Evolutionary conservation across 441 rosid genomes (phyloP), one percentile per base, ranked within the genome.

Genomic region (Arabidopsis hybrid): DNA sequence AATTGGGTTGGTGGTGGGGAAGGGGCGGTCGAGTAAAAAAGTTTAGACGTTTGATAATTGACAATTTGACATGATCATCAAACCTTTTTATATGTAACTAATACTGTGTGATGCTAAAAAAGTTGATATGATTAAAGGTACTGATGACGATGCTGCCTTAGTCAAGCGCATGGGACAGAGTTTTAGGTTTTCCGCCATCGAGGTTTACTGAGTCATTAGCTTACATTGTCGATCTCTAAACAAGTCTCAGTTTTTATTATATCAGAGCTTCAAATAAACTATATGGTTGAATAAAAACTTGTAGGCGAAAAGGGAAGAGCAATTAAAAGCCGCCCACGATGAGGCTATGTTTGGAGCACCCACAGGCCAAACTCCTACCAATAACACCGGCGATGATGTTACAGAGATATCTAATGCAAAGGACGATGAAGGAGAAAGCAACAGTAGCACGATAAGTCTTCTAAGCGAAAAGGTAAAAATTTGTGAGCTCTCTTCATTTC

Each of bases 341-440:
- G 93, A 88, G 67, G 97, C 99, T 75, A 95, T 95, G 92, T 95
- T 92, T 80, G 99, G 99, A 78, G 85, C 81, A 38, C 83, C 97
- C 13, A 63, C 77, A 34, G 42, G 36, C 18, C 64, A 71, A 14
- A 34, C 60, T 47, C 52, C 38, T 70, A 70, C 78, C 38, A 59
- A 75, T 39, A 42, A 84, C n/a, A 57, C 34, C 59, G 38, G 67
- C 6, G 9, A 78, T 31, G 59, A 64, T 53, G 91, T 79, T 42
- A 34, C 72, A 5, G 85, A 78, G 67, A 78, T 40, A 47, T 83
- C 71, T 46, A 69, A 73, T 65, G 72, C 12, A 14, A 75, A 75
- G 52, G 82, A 78, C 53, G 77, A 80, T 53, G 81, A 74, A 79
- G 75, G 64, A 49, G 83, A 83, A 47, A 71, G 45, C 63, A 81